Evolutionary conservation across 805 yeast genomes (phyloP), one percentile per base, ranked within the genome.

Genomic region (Yarrowia phangngaensis): DNA sequence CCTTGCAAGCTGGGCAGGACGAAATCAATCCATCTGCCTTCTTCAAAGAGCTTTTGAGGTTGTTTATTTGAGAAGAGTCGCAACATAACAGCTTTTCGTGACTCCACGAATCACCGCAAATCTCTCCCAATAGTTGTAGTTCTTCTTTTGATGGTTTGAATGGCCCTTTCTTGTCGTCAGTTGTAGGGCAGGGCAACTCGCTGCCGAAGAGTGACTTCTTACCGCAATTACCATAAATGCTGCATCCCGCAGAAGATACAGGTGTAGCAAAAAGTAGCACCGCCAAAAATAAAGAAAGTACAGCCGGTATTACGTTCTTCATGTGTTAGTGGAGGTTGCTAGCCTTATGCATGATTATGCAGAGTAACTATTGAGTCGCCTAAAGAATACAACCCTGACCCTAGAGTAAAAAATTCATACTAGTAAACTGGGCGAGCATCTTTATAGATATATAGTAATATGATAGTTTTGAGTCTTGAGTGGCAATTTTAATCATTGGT

Each of bases 1-100:
- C 79, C 51, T 76, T 71, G 63, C 98, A 90, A 0, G 98, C 97
- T 2, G 97, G 97, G 64, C 98, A 84, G 2, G 95, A 82, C 3
- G 95, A 82, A 40, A 89, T 82, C 51, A 86, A 63, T 1, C 85
- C 78, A 54, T 82, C 94, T 16, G 85, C 95, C 56, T 81, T 84
- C 66, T 79, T 76, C 51, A 84, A 63, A 57, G 80, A 81, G 27
- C 71, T 67, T 55, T 74, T 74, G 40, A 90, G 67, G 29, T 70
- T 69, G 0, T 61, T 55, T 19, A 67, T 58, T 60, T 89, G 97
- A 13, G 68, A 76, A 16, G 65, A 56, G 7, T 84, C 74, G 61
- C 97, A 90, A 63, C 97, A 90, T 2, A 81, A 73, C 4, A 67
- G 63, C 2, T 71, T 62, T 14, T 38, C 45, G 12, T 65, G 66